Evolutionary conservation across 2,329 filamentous ascomycete genomes (phyloP).

Genomic region (Aspergillus phoenicis): DNA sequence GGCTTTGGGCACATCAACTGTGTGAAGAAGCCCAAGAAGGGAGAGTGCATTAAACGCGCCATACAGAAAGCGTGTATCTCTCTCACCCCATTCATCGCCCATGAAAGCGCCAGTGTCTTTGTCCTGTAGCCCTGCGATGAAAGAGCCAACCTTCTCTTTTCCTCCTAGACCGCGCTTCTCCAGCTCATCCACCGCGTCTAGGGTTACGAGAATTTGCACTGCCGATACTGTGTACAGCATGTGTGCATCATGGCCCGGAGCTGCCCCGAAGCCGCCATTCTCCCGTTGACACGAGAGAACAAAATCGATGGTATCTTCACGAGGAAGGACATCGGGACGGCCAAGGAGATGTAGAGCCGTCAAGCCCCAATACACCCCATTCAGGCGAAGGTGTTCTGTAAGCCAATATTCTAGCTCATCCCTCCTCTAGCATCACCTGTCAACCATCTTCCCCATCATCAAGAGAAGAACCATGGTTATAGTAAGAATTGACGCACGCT

Average conservation of each 20-base stretch:
- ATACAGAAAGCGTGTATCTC: conserved; percentile 92
- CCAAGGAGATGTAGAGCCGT: conserved; percentile 83
- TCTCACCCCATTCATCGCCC: conserved; percentile 95
- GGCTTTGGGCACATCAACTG: conserved; percentile 78
- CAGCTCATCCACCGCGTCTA: conserved; percentile 82
- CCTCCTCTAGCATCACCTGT: conserved; percentile 64
- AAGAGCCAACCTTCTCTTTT: conserved; percentile 74
- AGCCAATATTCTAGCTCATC: conserved; percentile 98
- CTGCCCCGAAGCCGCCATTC: conserved; percentile 88
- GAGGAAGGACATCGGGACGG: conserved; percentile 77
- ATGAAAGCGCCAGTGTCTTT: conserved; percentile 80
- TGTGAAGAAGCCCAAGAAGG: conserved; percentile 70
- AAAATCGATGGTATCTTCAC: conserved; percentile 81
- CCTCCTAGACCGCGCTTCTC: conserved; percentile 69
- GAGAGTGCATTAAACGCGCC: conserved; percentile 87
- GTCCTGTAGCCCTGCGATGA: conserved; percentile 82
- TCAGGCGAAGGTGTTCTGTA: conserved; percentile 93
- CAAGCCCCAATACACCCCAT: conserved; percentile 95
- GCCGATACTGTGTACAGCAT: conserved; percentile 95
- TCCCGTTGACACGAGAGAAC: conserved; percentile 93
- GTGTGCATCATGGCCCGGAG: conserved; percentile 91
- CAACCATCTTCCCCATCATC: conserved; percentile 28
- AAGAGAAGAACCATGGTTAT: conserved; percentile 24
- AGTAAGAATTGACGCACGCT: conserved; percentile 60
- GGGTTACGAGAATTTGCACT: conserved; percentile 85